Conservation (phyloP, 2,329 filamentous ascomycete species). For the Hymenoscyphus fraxineus region DNA sequence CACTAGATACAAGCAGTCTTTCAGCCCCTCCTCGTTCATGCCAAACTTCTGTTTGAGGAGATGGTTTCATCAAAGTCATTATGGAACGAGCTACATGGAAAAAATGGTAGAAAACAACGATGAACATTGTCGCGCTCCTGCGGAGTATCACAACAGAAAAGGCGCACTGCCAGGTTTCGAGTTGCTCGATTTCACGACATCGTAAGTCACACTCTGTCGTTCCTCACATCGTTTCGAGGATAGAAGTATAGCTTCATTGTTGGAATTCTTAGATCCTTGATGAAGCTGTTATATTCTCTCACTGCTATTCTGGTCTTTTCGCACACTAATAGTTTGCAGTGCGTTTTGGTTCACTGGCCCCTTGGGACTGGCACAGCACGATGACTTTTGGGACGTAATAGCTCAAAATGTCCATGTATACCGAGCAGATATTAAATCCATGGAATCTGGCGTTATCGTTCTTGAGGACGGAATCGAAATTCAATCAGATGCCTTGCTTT, state of each 20-base stretch:
- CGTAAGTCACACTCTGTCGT: neutral
- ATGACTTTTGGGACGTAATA: neutral
- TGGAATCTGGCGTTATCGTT: neutral
- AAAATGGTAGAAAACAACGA: neutral
- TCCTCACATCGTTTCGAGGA: too few relatives aligned
- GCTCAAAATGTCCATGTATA: neutral
- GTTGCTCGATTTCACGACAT: neutral
- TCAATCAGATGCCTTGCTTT: slow-evolving; percentile 28
- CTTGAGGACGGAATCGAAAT: neutral
- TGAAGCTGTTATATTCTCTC: neutral
- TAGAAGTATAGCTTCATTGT: too few relatives aligned
- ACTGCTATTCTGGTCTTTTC: slow-evolving; percentile 10
- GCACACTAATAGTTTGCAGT: neutral
- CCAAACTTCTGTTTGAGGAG: neutral
- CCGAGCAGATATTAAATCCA: neutral
- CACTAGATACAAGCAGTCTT: neutral
- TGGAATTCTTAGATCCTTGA: too few relatives aligned
- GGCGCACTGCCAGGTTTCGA: neutral
- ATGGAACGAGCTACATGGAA: neutral
- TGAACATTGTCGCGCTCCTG: neutral
- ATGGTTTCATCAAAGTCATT: neutral
- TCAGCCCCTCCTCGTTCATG: slow-evolving; percentile 1
- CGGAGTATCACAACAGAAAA: neutral
- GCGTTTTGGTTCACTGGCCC: slow-evolving; percentile 40
- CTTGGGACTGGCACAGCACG: neutral